These are phyloP conservation scores for Ustilago sp. DNA, from an alignment of 1,284 basidiomycete species.

Conservation along the genomic window DNA sequence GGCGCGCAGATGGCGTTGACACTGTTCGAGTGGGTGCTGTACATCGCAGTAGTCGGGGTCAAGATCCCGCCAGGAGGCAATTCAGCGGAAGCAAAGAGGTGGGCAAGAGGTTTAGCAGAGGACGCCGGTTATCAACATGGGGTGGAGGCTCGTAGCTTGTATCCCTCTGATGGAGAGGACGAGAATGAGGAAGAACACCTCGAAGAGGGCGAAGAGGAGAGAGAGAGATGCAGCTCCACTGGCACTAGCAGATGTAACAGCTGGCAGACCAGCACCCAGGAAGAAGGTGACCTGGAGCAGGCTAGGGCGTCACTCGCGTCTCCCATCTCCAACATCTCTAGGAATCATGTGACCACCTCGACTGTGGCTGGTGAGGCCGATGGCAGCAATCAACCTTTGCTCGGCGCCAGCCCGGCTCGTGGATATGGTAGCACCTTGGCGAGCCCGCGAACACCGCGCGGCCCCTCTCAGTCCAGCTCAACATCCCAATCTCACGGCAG, in stretches of 20 bases:
- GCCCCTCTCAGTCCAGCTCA: slow-evolving; percentile 6
- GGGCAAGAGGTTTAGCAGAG: slow-evolving; percentile 33
- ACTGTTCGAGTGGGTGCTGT: slow-evolving; percentile 49
- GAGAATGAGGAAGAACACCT: slow-evolving; percentile 1
- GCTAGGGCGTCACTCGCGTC: slow-evolving; percentile 11
- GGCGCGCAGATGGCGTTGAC: slow-evolving; percentile 44
- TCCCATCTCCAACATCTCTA: slow-evolving; percentile 19
- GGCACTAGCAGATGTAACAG: background rate
- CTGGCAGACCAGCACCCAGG: background rate
- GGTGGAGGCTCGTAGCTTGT: slow-evolving; percentile 40
- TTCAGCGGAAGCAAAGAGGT: slow-evolving; percentile 39
- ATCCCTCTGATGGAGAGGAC: slow-evolving; percentile 28
- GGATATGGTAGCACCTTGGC: slow-evolving; percentile 33
- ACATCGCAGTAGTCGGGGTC: slow-evolving; percentile 53
- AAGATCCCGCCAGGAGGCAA: slow-evolving; percentile 51
- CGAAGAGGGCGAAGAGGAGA: background rate
- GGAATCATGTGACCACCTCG: background rate
- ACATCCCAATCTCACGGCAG: slow-evolving; percentile 11
- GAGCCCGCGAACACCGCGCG: slow-evolving; percentile 25
- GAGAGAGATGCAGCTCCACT: background rate
- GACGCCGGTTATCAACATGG: slow-evolving; percentile 37
- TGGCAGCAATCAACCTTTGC: slow-evolving; percentile 30
- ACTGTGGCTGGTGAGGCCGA: slow-evolving; percentile 1
- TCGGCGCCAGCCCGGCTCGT: slow-evolving; percentile 20
- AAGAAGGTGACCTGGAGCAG: slow-evolving; percentile 22